Base-by-base conservation (phyloP, 495 filamentous ascomycete genomes). In the Penicillium verhagenii region DNA sequence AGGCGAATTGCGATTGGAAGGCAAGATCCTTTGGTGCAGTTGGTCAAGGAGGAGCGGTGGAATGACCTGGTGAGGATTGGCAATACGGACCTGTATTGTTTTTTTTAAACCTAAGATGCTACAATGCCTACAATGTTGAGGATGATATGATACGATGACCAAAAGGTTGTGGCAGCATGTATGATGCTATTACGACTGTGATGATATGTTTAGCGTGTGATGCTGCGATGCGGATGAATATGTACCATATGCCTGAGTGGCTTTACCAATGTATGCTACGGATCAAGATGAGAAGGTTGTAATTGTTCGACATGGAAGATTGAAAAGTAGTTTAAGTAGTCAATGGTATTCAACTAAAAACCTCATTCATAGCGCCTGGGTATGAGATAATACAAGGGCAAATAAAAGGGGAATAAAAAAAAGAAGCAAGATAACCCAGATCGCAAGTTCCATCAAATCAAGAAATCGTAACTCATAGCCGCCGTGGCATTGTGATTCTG, bases 21-120 rank as follows among this genome's bases (percentile, higher is more conserved):
- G 16, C 65, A 59, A 23, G 72, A 78, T 68, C 67, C 66, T 5
- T 75, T 78, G 53, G 56, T 67, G 1, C 40, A n/a, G 47, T 23
- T 69, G 8, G 55, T 78, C 37, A 53, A 71, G 18, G 38, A 69
- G 16, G 49, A 70, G 28, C 47, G 72, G 14, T 76, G 73, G 75
- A 49, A 60, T 29, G 61, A 67, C 19, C 60, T 76, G 9, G 63
- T 66, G 3, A 20, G 24, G 0, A 11, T 53, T 9, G 53, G 23
- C 4, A 52, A 52, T 40, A 37, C 48, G 35, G 66, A 72, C 26
- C 33, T 65, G 45, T 14, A 63, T 31, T 45, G 67, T 8, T 65
- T 66, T 52, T 26, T 29, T 31, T 31, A 21, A 23, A 13, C 4
- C 1, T 10, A 43, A 20, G 19, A 21, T 21, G 5, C 7, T 39